phyloP scores from a whole-genome alignment of 371 early-diverging fungal genomes.

The Mucor circinelloides region DNA sequence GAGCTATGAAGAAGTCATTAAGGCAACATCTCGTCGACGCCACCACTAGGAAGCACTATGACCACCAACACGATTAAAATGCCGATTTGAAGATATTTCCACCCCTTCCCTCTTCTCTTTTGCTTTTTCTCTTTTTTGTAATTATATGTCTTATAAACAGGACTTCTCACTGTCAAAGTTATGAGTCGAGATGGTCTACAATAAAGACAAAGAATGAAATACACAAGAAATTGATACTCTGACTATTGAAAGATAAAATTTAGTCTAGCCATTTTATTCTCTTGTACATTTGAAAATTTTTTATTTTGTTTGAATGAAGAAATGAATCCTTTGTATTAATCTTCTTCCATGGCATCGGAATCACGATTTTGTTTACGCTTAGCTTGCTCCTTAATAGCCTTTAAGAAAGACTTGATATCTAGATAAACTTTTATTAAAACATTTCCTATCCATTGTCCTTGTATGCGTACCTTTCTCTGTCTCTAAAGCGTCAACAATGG shows the following conservation, averaged over 20 bases:
- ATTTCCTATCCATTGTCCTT: neutral
- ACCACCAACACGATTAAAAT: neutral
- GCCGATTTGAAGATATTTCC: neutral
- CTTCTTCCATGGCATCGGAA: slow-evolving; percentile 45
- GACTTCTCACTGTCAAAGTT: slow-evolving; percentile 17
- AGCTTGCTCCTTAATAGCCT: slow-evolving; percentile 67
- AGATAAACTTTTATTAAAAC: neutral
- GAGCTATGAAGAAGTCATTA: slow-evolving; percentile 26
- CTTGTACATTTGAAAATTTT: slow-evolving; percentile 15
- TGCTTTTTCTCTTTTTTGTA: slow-evolving; percentile 6
- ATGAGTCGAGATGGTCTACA: slow-evolving; percentile 24
- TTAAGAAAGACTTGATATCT: slow-evolving; percentile 72
- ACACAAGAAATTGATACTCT: slow-evolving; percentile 22
- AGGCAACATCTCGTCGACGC: neutral
- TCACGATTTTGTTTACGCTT: slow-evolving; percentile 41
- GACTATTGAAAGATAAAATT: slow-evolving; percentile 1
- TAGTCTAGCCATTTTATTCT: slow-evolving; percentile 18
- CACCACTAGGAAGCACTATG: neutral
- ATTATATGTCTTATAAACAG: slow-evolving; percentile 15
- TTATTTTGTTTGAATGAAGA: neutral
- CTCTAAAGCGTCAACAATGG: slow-evolving; percentile 59
- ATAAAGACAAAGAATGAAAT: slow-evolving; percentile 20
- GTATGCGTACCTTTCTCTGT: slow-evolving; percentile 16
- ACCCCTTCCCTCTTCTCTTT: neutral
- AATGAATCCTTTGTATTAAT: slow-evolving; percentile 10